These are phyloP conservation scores for Fusarium temperatum DNA, from an alignment of 2,329 filamentous ascomycete species.

Conservation along the genomic window DNA sequence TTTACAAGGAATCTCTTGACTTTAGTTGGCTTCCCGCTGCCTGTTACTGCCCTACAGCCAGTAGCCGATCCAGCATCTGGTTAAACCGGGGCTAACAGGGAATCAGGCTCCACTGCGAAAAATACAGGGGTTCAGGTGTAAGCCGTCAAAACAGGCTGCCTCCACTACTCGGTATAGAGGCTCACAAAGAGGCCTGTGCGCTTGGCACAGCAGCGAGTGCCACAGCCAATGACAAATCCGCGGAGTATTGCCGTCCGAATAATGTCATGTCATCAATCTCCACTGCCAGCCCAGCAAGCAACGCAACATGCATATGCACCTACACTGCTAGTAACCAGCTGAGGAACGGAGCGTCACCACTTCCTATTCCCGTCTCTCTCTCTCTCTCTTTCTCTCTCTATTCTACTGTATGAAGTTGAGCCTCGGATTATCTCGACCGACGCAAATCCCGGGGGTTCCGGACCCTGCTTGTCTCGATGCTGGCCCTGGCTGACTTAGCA, in stretches of 20 bases:
- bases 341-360: slow-evolving; percentile 14
- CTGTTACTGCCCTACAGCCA: no score
- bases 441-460: not conserved
- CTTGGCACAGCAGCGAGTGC: not conserved
- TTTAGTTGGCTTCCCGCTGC: no score
- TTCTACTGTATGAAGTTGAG: not conserved
- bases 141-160: not conserved
- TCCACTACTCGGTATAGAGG: not conserved
- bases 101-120: no score
- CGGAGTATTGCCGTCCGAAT: not conserved
- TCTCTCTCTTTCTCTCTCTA: not conserved
- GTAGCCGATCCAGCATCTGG: no score
- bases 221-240: not conserved
- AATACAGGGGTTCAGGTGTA: no score
- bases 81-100: no score
- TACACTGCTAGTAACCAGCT: not conserved
- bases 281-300: not conserved
- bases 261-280: not conserved
- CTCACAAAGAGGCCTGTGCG: slow-evolving; percentile 16
- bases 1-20: no score
- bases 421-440: not conserved
- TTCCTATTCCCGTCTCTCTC: not conserved
- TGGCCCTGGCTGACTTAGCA: not conserved
- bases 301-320: not conserved
- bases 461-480: not conserved